These are phyloP conservation scores for Heteromeles arbutifolia DNA, from an alignment of 306 rosid genomes.

Conservation along the genomic window DNA sequence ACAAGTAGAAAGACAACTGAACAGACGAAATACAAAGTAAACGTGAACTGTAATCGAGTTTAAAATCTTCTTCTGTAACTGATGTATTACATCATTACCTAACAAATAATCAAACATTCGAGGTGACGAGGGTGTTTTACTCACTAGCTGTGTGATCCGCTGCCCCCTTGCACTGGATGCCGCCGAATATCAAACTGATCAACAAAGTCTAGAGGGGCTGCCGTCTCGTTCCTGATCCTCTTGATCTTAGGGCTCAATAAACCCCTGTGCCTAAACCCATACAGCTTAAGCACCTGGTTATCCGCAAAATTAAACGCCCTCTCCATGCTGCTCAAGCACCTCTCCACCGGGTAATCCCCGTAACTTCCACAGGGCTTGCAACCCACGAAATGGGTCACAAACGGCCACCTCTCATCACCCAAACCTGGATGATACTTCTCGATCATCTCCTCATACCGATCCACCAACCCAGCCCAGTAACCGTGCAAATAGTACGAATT, in stretches of 20 bases:
- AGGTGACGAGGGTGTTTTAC: neutral
- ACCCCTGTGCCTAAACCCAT: constrained; percentile 89
- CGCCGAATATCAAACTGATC: constrained; percentile 77
- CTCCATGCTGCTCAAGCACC: constrained; percentile 92
- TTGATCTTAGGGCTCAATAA: constrained; percentile 87
- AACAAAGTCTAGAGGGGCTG: constrained; percentile 65
- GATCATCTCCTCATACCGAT: constrained; percentile 91
- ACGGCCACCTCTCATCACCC: constrained; percentile 99
- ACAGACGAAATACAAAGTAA: constrained; percentile 23
- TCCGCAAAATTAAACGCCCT: constrained; percentile 97
- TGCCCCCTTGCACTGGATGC: constrained; percentile 25
- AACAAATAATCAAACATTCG: constrained; percentile 25
- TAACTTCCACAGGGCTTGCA: constrained; percentile 99
- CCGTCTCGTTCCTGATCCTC: constrained; percentile 86
- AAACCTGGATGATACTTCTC: constrained; percentile 95
- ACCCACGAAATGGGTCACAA: constrained; percentile 95
- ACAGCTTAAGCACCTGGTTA: constrained; percentile 83
- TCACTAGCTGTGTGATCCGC: constrained; percentile 45
- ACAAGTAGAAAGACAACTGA: constrained; percentile 20
- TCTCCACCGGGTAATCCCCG: constrained; percentile 94
- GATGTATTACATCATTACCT: constrained; percentile 39
- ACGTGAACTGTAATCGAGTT: constrained; percentile 33
- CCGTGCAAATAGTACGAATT: constrained; percentile 93
- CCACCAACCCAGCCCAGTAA: constrained; percentile 97
- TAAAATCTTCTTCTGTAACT: constrained; percentile 18